A percentile compares a stretch with the other conserved stretches of the same genome.
phyloP scores from a whole-genome alignment of 345 rosid species.

The Dovyalis caffra region DNA sequence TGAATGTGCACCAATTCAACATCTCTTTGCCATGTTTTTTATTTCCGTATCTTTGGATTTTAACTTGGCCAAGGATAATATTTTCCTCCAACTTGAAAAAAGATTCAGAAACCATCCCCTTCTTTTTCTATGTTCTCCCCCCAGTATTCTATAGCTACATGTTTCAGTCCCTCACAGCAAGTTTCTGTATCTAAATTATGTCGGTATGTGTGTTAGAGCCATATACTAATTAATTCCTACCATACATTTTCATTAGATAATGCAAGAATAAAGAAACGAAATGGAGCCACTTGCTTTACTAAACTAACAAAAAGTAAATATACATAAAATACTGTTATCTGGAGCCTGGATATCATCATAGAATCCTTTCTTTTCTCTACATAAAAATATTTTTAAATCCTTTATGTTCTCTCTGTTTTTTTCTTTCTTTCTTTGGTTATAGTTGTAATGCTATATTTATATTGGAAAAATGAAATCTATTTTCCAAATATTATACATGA shows the following conservation, averaged over 20 bases:
- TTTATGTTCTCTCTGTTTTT: background rate
- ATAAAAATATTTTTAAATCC: background rate
- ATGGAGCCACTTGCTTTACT: conserved; percentile 1
- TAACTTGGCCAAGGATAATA: background rate
- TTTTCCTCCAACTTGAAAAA: background rate
- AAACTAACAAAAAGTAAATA: background rate
- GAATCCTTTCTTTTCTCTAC: background rate
- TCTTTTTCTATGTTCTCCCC: background rate
- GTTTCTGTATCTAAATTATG: background rate
- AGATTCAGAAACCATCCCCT: background rate
- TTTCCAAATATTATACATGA: background rate
- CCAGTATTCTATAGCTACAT: background rate
- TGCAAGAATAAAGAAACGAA: background rate
- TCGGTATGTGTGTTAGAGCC: background rate
- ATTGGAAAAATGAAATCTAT: background rate
- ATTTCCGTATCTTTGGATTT: background rate
- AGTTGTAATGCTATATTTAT: background rate
- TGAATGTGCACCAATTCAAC: background rate
- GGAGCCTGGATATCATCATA: conserved; percentile 5
- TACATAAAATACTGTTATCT: background rate
- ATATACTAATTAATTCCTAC: background rate
- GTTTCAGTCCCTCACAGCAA: background rate
- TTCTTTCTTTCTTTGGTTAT: background rate
- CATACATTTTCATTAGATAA: background rate
- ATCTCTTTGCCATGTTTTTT: background rate